Evolutionary conservation across 306 rosid species (phyloP).

Genomic region (Sicyos edulis): DNA sequence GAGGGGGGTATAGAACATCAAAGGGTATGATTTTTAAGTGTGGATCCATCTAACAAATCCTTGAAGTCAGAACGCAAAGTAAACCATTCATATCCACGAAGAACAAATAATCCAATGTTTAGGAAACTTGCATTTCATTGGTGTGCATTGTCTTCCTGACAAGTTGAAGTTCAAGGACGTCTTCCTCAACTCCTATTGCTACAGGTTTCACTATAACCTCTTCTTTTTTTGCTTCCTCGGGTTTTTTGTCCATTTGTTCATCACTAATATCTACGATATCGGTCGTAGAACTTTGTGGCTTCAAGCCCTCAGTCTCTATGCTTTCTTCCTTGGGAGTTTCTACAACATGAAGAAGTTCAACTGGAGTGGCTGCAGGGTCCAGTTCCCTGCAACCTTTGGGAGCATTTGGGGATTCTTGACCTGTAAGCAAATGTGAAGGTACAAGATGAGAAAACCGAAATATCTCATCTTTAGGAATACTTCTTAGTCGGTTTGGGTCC

Average conservation of each 20-base stretch:
- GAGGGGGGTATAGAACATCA: conserved; percentile 5
- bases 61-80: conserved; percentile 5
- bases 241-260: conserved; percentile 14
- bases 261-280: conserved; percentile 19
- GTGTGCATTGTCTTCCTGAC: conserved; percentile 1
- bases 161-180: conserved; percentile 16
- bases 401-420: conserved; percentile 65
- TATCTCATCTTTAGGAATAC: conserved; percentile 64
- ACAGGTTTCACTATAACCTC: background rate
- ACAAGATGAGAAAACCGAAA: conserved; percentile 77
- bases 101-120: background rate
- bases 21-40: background rate
- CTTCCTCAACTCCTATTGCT: conserved; percentile 23
- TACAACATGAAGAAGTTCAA: conserved; percentile 60
- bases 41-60: conserved; percentile 7
- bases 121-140: conserved; percentile 20
- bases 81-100: background rate
- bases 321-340: conserved; percentile 39
- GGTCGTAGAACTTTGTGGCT: conserved; percentile 18
- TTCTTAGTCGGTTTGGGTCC: conserved; percentile 49
- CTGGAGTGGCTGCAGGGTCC: conserved; percentile 85
- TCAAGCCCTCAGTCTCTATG: conserved; percentile 25
- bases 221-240: conserved; percentile 13
- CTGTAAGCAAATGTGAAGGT: conserved; percentile 60
- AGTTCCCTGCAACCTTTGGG: conserved; percentile 89